These are phyloP conservation scores for Amylostereum chailletii DNA, from an alignment of 1,284 basidiomycete species.

Conservation along the genomic window DNA sequence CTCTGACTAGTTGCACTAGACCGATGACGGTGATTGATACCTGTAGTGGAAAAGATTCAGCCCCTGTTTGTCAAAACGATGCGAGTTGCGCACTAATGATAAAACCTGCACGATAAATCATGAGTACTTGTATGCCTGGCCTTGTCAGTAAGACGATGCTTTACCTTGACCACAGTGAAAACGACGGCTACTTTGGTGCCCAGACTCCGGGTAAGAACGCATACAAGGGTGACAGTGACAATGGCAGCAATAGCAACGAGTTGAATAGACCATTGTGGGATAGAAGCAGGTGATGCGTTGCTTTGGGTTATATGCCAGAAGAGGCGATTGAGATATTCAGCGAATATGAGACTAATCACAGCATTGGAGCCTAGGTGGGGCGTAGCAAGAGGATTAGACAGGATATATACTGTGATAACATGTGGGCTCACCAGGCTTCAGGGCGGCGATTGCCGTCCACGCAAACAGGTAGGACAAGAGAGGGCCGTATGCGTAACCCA, in stretches of 20 bases:
- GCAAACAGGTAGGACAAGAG: slow-evolving; percentile 81
- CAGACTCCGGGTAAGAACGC: slow-evolving; percentile 70
- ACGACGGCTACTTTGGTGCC: slow-evolving; percentile 81
- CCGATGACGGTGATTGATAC: slow-evolving; percentile 66
- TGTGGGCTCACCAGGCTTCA: slow-evolving; percentile 63
- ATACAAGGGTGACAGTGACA: slow-evolving; percentile 63
- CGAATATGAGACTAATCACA: slow-evolving; percentile 64
- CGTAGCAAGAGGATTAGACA: background rate
- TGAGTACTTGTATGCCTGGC: background rate
- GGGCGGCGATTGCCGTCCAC: slow-evolving; percentile 84
- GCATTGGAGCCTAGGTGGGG: slow-evolving; percentile 46
- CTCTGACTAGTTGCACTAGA: slow-evolving; percentile 62
- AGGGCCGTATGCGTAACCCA: slow-evolving; percentile 85
- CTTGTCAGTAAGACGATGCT: slow-evolving; percentile 9
- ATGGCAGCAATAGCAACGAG: slow-evolving; percentile 75
- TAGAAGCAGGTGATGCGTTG: slow-evolving; percentile 63
- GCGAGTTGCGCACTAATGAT: slow-evolving; percentile 10
- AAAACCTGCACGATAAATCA: slow-evolving; percentile 4
- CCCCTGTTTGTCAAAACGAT: background rate
- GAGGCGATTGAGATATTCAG: slow-evolving; percentile 83
- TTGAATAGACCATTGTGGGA: slow-evolving; percentile 93
- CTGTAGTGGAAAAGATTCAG: slow-evolving; percentile 24
- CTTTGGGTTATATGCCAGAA: slow-evolving; percentile 58
- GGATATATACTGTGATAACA: background rate
- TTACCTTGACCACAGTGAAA: slow-evolving; percentile 81